Conservation (phyloP, 306 rosid genomes). For the Glycyrrhiza uralensis region DNA sequence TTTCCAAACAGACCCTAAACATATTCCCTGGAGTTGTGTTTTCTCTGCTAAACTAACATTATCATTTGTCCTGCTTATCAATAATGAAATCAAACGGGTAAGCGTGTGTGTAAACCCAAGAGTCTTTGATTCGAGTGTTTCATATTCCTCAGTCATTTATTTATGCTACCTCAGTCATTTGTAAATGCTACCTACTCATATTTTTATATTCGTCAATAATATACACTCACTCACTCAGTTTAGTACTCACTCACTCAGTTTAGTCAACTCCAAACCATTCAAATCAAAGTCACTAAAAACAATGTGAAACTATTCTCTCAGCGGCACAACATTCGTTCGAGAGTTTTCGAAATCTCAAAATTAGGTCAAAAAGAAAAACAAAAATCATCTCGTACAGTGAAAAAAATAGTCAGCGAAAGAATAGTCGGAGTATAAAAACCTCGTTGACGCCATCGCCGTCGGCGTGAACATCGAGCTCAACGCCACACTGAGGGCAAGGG, state of each 20-base stretch:
- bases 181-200: background rate
- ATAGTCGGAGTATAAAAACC: background rate
- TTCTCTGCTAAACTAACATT: background rate
- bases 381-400: background rate
- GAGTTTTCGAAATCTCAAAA: background rate
- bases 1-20: no score
- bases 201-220: no score
- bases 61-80: background rate
- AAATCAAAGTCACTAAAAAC: background rate
- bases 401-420: background rate
- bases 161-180: background rate
- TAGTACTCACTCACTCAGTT: no score
- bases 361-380: constrained; percentile 11
- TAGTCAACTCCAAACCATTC: background rate
- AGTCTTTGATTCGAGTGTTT: background rate
- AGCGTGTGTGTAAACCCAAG: background rate
- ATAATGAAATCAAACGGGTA: background rate
- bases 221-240: no score
- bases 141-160: background rate
- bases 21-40: background rate
- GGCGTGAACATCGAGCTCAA: constrained; percentile 56
- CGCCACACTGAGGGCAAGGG: constrained; percentile 68
- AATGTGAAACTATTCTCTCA: background rate
- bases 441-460: constrained; percentile 27
- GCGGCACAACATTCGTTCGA: background rate